A percentile compares a stretch with the other conserved stretches of the same genome.
Evolutionary conservation across 805 yeast species (phyloP).

Genomic region (Yarrowia divulgata): DNA sequence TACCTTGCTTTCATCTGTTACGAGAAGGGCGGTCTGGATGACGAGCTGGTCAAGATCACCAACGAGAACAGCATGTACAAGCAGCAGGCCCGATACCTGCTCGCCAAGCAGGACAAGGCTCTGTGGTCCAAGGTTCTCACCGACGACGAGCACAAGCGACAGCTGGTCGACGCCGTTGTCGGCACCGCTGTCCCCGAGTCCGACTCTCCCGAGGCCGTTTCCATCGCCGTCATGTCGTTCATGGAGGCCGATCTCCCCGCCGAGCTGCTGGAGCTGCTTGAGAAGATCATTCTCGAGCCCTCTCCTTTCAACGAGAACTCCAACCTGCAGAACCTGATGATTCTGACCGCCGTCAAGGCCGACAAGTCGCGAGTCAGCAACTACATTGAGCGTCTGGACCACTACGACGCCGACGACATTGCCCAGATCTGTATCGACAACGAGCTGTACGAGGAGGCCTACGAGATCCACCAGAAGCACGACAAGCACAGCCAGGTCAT

Average conservation of each 20-base stretch:
- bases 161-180: constrained; percentile 89
- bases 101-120: constrained; percentile 82
- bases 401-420: constrained; percentile 91
- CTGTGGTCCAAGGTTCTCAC: constrained; percentile 83
- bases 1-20: constrained; percentile 97
- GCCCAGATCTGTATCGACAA: constrained; percentile 91
- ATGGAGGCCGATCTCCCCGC: constrained; percentile 93
- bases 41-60: constrained; percentile 87
- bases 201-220: constrained; percentile 90
- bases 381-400: constrained; percentile 88
- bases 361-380: constrained; percentile 84
- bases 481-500: constrained; percentile 80
- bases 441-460: constrained; percentile 90
- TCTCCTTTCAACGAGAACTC: constrained; percentile 96
- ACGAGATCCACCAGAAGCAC: constrained; percentile 86
- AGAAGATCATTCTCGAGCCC: constrained; percentile 95
- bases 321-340: constrained; percentile 89
- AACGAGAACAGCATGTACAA: constrained; percentile 98
- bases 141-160: constrained; percentile 87
- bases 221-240: constrained; percentile 91
- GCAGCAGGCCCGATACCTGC: constrained; percentile 96
- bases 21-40: constrained; percentile 92
- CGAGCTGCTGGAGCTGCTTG: constrained; percentile 92
- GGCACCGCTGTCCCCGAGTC: constrained; percentile 96
- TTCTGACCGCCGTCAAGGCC: constrained; percentile 94